phyloP scores from a whole-genome alignment of 164 flowering plant genomes.

The Macadamia integrifolia region DNA sequence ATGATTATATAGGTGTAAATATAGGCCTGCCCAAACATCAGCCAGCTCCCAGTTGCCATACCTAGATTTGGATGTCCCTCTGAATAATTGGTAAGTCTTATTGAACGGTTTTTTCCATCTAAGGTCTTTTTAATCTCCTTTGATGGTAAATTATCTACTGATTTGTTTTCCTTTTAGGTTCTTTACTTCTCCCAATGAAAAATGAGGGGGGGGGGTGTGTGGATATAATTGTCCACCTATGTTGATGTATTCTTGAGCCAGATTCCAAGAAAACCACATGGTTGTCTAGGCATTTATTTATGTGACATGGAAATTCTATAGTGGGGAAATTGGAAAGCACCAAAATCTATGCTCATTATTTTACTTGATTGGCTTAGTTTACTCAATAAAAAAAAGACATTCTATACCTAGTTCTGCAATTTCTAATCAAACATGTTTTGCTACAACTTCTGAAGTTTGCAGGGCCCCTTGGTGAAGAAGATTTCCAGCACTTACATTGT shows the following conservation, averaged over 20 bases:
- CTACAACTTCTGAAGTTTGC: constrained; percentile 40
- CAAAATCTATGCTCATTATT: neutral
- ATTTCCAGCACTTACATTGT: constrained; percentile 23
- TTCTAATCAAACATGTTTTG: neutral
- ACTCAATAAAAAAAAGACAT: neutral
- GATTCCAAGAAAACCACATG: neutral
- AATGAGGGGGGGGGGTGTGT: no score
- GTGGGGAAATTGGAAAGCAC: neutral
- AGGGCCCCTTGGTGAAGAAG: constrained; percentile 56
- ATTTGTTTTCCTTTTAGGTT: no score
- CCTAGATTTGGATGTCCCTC: no score
- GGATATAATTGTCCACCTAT: no score
- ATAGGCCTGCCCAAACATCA: no score
- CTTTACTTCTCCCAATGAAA: no score
- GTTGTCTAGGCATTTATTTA: neutral
- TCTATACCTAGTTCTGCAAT: neutral
- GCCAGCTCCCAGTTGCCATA: no score
- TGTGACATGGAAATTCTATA: neutral
- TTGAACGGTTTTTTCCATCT: no score
- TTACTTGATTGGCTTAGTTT: neutral
- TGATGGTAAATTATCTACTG: no score
- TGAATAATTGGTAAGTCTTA: no score
- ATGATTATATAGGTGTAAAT: no score
- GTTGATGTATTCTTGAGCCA: neutral
- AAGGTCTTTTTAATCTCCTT: no score